Evolutionary conservation across 176 grass and related monocot species (phyloP).

Genomic region (Oryza coarctata): DNA sequence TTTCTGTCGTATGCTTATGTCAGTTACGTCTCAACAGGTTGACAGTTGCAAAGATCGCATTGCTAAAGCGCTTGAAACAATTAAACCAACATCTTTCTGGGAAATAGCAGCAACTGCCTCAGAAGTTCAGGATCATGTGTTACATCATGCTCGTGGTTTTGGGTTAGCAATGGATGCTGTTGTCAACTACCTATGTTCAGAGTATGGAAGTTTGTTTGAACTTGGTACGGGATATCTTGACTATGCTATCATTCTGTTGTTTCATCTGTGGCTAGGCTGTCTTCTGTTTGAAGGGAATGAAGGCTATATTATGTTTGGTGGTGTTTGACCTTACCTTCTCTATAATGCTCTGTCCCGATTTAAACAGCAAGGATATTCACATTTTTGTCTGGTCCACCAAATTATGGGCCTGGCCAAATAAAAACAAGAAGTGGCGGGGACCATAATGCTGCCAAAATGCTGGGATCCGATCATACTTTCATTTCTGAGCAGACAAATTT

Average conservation of each 20-base stretch:
- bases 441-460: constrained; percentile 58
- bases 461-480: constrained; percentile 52
- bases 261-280: constrained; percentile 14
- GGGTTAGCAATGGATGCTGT: constrained; percentile 71
- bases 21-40: constrained; percentile 55
- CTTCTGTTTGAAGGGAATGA: constrained; percentile 20
- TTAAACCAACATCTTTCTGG: constrained; percentile 78
- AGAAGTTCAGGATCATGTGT: constrained; percentile 63
- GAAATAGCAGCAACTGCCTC: constrained; percentile 55
- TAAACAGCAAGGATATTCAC: constrained; percentile 88
- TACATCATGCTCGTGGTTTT: constrained; percentile 72
- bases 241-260: constrained; percentile 13
- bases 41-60: constrained; percentile 80
- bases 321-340: constrained; percentile 2
- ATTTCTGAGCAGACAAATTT: constrained; percentile 75
- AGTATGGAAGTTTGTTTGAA: constrained; percentile 72
- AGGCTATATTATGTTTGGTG: background rate
- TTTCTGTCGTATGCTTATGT: constrained; percentile 33
- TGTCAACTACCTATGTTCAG: constrained; percentile 70
- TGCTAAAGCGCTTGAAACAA: constrained; percentile 69
- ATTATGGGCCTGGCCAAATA: constrained; percentile 81
- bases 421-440: constrained; percentile 56
- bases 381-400: constrained; percentile 87
- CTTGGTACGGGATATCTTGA: constrained; percentile 57
- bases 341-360: constrained; percentile 30